Evolutionary conservation across 2,329 filamentous ascomycete genomes (phyloP).

Genomic region (Aspergillus vadensis): DNA sequence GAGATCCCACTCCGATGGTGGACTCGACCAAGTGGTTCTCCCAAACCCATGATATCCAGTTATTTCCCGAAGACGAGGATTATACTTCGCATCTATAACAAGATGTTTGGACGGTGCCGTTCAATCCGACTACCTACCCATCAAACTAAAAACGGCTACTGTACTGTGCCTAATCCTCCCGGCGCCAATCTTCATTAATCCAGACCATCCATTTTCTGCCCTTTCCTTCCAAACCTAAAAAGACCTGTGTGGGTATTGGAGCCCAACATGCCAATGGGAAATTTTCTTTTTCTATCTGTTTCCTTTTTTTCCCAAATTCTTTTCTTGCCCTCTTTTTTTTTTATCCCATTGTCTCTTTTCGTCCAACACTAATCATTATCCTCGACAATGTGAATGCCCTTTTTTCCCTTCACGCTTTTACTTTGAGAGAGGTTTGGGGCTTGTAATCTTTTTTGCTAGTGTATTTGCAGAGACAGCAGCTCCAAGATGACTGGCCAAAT

Average conservation of each 20-base stretch:
- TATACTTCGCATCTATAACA: not conserved
- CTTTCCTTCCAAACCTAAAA: slow-evolving; percentile 19
- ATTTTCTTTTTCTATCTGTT: not conserved
- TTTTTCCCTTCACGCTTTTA: not conserved
- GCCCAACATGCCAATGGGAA: slow-evolving; percentile 13
- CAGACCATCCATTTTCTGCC: slow-evolving; percentile 19
- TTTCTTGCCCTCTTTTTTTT: not conserved
- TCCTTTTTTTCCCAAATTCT: not conserved
- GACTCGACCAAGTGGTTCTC: not conserved
- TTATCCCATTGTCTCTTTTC: not conserved
- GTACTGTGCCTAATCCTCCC: slow-evolving; percentile 24
- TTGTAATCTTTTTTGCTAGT: not conserved
- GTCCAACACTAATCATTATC: not conserved
- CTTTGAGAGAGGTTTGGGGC: not conserved
- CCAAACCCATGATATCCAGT: not conserved
- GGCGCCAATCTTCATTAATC: slow-evolving; percentile 26
- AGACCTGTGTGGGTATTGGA: slow-evolving; percentile 11
- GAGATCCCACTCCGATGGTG: slow-evolving; percentile 19
- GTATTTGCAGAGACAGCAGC: not conserved
- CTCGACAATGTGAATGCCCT: not conserved
- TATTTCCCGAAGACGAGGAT: not conserved
- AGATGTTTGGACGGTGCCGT: not conserved
- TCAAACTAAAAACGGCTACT: slow-evolving; percentile 13
- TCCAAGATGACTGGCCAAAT: not conserved
- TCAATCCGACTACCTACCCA: not conserved